Conservation (phyloP, 768 basidiomycete species). For the Leucocoprinus sp. region DNA sequence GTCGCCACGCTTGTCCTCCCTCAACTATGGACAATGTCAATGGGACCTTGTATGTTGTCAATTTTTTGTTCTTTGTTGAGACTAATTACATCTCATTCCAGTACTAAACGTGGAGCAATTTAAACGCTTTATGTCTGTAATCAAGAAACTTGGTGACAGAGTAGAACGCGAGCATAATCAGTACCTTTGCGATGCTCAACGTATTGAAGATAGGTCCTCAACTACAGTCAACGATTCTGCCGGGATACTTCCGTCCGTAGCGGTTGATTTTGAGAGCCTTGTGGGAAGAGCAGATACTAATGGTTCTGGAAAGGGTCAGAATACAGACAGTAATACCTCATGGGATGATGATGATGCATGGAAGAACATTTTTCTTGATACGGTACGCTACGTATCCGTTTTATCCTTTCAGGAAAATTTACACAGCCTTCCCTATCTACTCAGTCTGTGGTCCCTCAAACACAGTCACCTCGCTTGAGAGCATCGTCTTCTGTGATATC, state of each 20-base stretch:
- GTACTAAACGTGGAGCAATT: constrained; percentile 85
- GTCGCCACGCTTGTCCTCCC: constrained; percentile 84
- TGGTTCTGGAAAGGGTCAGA: constrained; percentile 32
- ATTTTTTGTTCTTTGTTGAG: neutral
- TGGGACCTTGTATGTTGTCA: constrained; percentile 71
- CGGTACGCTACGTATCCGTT: constrained; percentile 12
- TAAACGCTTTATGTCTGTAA: constrained; percentile 83
- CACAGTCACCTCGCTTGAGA: constrained; percentile 7
- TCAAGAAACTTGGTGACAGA: constrained; percentile 68
- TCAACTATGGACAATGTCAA: constrained; percentile 95
- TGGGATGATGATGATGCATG: constrained; percentile 82
- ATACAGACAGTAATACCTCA: constrained; percentile 27
- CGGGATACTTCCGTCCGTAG: constrained; percentile 25
- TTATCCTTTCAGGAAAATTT: neutral
- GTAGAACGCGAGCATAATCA: constrained; percentile 92
- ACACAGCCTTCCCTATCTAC: constrained; percentile 1
- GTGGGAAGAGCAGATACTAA: constrained; percentile 44
- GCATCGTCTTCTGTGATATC: constrained; percentile 16
- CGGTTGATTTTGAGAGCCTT: constrained; percentile 80
- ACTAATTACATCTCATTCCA: constrained; percentile 17
- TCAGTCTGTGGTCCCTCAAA: constrained; percentile 10
- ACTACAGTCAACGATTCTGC: constrained; percentile 34
- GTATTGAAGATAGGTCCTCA: constrained; percentile 73
- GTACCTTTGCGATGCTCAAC: constrained; percentile 87
- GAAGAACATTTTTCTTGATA: constrained; percentile 63